Evolutionary conservation across 306 rosid species (phyloP), one percentile per base, ranked within the genome.

Genomic region (Vigna radiata): DNA sequence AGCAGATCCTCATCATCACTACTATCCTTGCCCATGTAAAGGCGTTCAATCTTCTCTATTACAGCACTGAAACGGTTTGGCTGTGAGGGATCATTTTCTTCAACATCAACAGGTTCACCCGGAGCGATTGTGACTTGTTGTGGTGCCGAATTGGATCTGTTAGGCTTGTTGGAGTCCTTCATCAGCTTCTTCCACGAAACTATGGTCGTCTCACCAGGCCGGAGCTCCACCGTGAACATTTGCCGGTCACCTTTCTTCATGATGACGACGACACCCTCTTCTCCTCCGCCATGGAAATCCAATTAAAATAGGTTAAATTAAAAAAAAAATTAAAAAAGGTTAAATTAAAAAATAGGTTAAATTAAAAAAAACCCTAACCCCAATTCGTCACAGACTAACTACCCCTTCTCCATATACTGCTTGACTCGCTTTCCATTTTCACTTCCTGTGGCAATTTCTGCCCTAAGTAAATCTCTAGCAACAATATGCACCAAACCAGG

Each of bases 151-250:
- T 83, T 39, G 54, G 96, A 82, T 76, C 86, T 94, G 49, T 61
- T 87, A 66, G 70, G 77, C 87, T 85, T 95, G 84, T 81, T 91
- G 4, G 89, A 85, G 72, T 92, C 99, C 63, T 89, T 95, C 73
- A 89, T 39, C 37, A 95, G 93, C 91, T 92, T 95, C 97, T 91
- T 95, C 99, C 99, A 95, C 4, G 99, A 95, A n/a, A 95, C 97
- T 67, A 95, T 95, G 49, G 99, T 95, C 27, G 99, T 95, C 88
- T 95, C 99, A 9, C 94, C 99, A 7, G 97, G 97, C 14, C 99
- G 96, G 85, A 95, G 97, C 83, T 95, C 97, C 79, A 92, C 96
- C 83, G 96, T 79, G 88, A 95, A 92, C 86, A 87, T 77, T 77
- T 89, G 87, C 43, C 99, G 92, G 90, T 92, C 99, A 2, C 99